A percentile compares a stretch with the other conserved stretches of the same genome.
phyloP scores from a whole-genome alignment of 139 green algal genomes.

The Trebouxia sp. region DNA sequence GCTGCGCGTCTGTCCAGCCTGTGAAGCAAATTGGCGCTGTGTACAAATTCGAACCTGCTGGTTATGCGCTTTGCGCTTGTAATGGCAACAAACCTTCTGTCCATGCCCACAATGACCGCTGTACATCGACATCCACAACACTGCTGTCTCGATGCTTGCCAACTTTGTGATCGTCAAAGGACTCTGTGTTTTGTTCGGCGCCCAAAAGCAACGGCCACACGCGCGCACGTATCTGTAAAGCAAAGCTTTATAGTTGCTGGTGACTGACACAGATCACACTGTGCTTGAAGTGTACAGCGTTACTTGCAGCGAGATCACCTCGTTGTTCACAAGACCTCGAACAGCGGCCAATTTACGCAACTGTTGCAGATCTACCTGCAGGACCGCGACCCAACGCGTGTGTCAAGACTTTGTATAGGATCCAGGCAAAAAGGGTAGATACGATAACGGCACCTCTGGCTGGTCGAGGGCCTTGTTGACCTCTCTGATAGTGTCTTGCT shows the following conservation, averaged over 20 bases:
- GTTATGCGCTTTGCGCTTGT: not conserved
- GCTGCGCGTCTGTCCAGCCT: conserved; percentile 54
- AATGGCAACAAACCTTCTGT: conserved; percentile 42
- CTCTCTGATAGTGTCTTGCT: conserved; percentile 37
- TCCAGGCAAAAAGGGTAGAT: no score
- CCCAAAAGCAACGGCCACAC: conserved; percentile 78
- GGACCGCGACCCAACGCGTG: no score
- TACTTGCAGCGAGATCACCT: conserved; percentile 17
- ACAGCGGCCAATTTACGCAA: conserved; percentile 70
- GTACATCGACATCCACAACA: conserved; percentile 72
- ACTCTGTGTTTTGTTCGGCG: not conserved
- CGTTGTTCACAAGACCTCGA: conserved; percentile 69
- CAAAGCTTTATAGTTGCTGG: not conserved
- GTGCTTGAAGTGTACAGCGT: not conserved
- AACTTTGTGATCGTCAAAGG: conserved; percentile 5
- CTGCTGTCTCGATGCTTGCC: conserved; percentile 53
- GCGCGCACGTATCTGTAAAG: conserved; percentile 54
- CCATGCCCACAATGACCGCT: conserved; percentile 75
- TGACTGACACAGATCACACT: not conserved
- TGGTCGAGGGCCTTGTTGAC: conserved; percentile 40
- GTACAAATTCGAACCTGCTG: not conserved
- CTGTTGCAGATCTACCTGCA: conserved; percentile 55
- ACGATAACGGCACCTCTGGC: conserved; percentile 32
- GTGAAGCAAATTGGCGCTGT: not conserved
- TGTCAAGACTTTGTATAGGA: no score